Base-by-base conservation (phyloP, 345 rosid genomes). In the Gossypium mustelinum region DNA sequence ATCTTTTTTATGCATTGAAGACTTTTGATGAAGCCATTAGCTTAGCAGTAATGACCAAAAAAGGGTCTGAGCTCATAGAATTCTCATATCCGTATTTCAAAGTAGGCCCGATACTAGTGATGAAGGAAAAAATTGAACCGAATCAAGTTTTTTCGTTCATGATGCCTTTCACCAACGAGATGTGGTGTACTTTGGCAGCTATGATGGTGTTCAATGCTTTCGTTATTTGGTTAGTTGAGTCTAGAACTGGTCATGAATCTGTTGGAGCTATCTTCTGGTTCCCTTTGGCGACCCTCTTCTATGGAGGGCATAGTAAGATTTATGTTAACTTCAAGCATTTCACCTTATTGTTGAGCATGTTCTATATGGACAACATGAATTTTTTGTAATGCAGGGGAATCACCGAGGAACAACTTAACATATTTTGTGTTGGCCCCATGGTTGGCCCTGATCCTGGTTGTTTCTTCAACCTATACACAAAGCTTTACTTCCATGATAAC, bases 401-500 rank as follows among this genome's bases (percentile, higher is more conserved):
- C 63, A 18, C 44, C 58, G 2, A 57, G 22, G 51, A 80, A 9
- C 27, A 72, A 43, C 57, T 11, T 72, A 27, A 57, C 79, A 17
- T 70, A 72, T 72, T 43, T 76, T 25, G 60, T 76, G 41, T 57
- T 72, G 27, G 66, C 65, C 2, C 82, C 79, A 17, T 76, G 82
- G 82, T 43, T 76, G 11, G 9, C 76, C 47, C 52, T 72, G 43
- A 57, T 80, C 18, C 77, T 72, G 14, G 43, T 80, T 44, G 60
- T 76, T 44, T n/a, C 51, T 39, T 24, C 74, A 14, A 58, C 34
- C 16, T 72, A 76, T 12, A 66, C 79, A 3, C 70, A 74, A 2
- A 61, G 43, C 17, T 75, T 80, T n/a, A 57, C 79, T 71, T 71
- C 79, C 2, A 68, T 22, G 71, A 56, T 79, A 71, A 75, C 82